Base-by-base conservation (phyloP, 768 basidiomycete genomes). In the Termitomyces sp. region DNA sequence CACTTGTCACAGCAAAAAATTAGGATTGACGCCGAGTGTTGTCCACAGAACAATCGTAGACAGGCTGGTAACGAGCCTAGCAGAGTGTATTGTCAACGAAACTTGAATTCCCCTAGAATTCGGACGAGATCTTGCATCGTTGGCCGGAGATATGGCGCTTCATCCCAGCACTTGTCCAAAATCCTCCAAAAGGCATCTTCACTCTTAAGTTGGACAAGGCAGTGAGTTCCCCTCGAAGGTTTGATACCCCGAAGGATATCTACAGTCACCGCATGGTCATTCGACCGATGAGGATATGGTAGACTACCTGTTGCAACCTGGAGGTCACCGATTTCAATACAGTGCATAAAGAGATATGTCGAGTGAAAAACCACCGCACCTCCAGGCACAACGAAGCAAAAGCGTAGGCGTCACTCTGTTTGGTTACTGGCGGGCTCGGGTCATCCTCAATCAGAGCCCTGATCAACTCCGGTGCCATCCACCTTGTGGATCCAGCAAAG, bases 401-500 rank as follows among this genome's bases (percentile, higher is more conserved):
- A 2, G 83, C 80, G 56, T 82, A 86, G n/a, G 85, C 81, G 61
- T 86, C 85, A 47, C 79, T 84, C 40, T 67, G 71, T 1, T 75
- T 80, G 16, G 83, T 80, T 55, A 84, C 78, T 0, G 75, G 73
- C 12, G 80, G 80, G 4, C 71, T 63, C 0, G 59, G 53, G 0
- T 76, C 72, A 54, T 85, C 83, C 43, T 82, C 76, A 5, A 81
- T 76, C 37, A 82, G 76, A 0, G 79, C 76, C 34, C 76, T 63
- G 14, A 86, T 71, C 43, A 86, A 66, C 64, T 86, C 85, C 18
- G 85, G 85, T 0, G 85, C 85, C 80, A 82, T 80, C 78, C 80
- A 82, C 26, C 80, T 66, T 7, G 78, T 78, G 3, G 78, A 76
- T 18, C 80, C 80, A 16, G 76, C 78, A 56, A 80, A 79, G 0